phyloP scores from a whole-genome alignment of 1,139 yeast species.

The Candida tunisiensis region DNA sequence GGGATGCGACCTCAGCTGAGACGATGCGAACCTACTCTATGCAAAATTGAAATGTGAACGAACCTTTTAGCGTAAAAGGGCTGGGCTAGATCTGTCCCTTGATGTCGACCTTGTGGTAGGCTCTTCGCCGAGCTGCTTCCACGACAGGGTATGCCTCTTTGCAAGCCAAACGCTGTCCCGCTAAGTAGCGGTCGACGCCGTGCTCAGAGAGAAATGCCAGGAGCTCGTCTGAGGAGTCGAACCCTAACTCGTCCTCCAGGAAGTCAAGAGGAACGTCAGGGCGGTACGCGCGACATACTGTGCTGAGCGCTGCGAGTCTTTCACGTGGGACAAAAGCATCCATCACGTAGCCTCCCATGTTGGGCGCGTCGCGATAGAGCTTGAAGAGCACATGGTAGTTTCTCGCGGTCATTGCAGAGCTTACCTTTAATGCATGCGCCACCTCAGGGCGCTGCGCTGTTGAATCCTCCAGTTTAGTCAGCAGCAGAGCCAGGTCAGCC shows the following conservation, averaged over 20 bases:
- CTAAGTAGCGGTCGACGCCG: constrained; percentile 22
- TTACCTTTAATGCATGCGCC: constrained; percentile 27
- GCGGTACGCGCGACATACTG: constrained; percentile 44
- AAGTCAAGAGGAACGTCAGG: constrained; percentile 29
- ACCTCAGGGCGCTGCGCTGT: constrained; percentile 19
- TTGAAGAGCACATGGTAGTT: constrained; percentile 40
- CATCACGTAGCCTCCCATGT: constrained; percentile 26
- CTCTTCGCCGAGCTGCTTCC: constrained; percentile 24
- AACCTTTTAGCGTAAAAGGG: not conserved
- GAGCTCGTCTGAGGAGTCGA: constrained; percentile 21
- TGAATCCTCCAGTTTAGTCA: constrained; percentile 7
- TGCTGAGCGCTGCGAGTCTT: constrained; percentile 40
- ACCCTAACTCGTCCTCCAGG: constrained; percentile 31
- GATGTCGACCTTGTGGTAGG: constrained; percentile 59
- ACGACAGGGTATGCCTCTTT: constrained; percentile 31
- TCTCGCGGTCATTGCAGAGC: constrained; percentile 24
- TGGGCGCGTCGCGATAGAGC: constrained; percentile 25
- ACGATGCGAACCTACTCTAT: too few relatives aligned
- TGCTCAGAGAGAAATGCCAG: constrained; percentile 26
- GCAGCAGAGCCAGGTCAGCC: constrained; percentile 14
- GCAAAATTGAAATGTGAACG: too few relatives aligned
- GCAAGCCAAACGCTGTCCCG: constrained; percentile 20
- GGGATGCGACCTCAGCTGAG: too few relatives aligned
- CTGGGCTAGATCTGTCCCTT: constrained; percentile 67
- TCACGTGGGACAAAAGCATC: constrained; percentile 36